Conservation (phyloP, 2,329 filamentous ascomycete species). For the Colletotrichum orchidophilum region DNA sequence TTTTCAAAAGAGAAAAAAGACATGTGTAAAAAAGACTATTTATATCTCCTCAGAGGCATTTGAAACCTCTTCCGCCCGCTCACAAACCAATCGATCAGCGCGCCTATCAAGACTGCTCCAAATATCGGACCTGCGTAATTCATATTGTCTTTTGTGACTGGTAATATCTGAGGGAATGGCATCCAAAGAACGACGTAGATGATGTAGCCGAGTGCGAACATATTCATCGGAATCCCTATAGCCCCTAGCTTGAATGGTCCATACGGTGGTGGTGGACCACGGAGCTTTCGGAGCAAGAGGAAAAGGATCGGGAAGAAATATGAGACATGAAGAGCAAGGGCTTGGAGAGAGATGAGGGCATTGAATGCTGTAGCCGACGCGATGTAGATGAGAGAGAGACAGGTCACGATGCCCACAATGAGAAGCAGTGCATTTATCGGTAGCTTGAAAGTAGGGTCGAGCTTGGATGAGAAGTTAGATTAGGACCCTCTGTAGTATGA, state of each 20-base stretch:
- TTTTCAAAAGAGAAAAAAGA: no score
- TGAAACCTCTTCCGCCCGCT: not conserved
- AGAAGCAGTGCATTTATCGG: not conserved
- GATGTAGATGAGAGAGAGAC: not conserved
- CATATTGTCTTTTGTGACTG: slow-evolving; percentile 6
- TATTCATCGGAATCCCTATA: not conserved
- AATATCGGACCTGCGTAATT: not conserved
- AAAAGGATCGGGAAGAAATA: not conserved
- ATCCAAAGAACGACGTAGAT: slow-evolving; percentile 10
- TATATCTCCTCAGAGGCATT: not conserved
- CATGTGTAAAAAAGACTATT: not conserved
- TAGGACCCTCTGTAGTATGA: not conserved
- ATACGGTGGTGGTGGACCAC: not conserved
- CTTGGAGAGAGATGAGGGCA: not conserved
- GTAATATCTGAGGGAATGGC: slow-evolving; percentile 6
- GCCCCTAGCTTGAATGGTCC: not conserved
- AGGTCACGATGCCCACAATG: not conserved
- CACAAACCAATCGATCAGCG: not conserved
- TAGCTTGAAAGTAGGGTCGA: not conserved
- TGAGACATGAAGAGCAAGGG: not conserved
- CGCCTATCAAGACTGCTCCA: not conserved
- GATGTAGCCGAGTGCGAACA: not conserved
- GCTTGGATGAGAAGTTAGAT: not conserved
- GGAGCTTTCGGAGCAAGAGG: not conserved
- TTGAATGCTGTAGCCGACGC: not conserved